Percentiles rank a stretch among this genome's conserved stretches.
Conservation (phyloP, 2,329 filamentous ascomycete genomes). For the Fusarium tuaranense region DNA sequence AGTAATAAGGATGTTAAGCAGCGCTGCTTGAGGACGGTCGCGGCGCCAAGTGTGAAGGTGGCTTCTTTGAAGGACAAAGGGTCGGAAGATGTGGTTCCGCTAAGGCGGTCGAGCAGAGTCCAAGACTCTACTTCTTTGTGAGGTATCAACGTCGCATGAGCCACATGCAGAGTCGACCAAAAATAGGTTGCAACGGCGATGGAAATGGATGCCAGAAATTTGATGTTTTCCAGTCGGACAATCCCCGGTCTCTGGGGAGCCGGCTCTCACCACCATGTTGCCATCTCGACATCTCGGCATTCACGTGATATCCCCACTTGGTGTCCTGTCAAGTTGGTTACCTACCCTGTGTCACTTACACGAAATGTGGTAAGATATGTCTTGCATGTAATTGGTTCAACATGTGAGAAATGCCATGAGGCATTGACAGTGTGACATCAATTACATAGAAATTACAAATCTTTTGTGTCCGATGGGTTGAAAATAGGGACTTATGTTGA, state of each 20-base stretch:
- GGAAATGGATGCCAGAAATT: conserved; percentile 36
- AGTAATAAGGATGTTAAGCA: background rate
- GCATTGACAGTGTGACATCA: background rate
- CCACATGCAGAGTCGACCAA: conserved; percentile 3
- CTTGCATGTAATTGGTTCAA: background rate
- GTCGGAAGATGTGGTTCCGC: conserved; percentile 5
- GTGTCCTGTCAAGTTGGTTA: background rate
- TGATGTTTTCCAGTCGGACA: conserved; percentile 36
- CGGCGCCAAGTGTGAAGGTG: conserved; percentile 34
- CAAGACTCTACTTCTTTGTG: background rate
- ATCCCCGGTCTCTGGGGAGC: conserved; percentile 29
- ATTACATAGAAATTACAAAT: background rate
- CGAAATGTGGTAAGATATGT: background rate
- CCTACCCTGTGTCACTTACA: conserved; percentile 38
- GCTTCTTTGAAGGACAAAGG: conserved; percentile 29
- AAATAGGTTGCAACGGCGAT: conserved; percentile 22
- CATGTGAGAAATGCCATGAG: background rate
- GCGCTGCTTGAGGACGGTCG: conserved; percentile 16
- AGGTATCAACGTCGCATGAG: conserved; percentile 21
- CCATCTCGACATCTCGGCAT: conserved; percentile 26
- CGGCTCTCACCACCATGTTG: conserved; percentile 25
- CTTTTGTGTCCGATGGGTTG: background rate
- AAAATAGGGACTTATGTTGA: background rate
- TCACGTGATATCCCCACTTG: conserved; percentile 38
- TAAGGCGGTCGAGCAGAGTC: background rate